These are phyloP conservation scores for Trypanosoma vivax DNA, from an alignment of 208 protist species.

Conservation along the genomic window DNA sequence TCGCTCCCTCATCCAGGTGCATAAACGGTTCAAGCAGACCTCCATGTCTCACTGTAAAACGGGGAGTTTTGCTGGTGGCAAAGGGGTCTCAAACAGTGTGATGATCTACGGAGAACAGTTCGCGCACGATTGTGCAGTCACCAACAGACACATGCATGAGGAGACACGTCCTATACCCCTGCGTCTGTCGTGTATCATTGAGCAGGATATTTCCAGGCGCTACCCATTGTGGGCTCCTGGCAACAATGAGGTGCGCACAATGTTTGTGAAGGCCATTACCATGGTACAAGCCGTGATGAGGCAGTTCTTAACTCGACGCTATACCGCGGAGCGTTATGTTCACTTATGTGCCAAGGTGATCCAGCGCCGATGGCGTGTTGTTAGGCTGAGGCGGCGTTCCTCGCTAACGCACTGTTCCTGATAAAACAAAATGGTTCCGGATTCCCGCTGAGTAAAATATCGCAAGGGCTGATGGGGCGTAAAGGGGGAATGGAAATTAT, in stretches of 20 bases:
- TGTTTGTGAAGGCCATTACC: conserved; percentile 11
- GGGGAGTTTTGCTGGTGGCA: no score
- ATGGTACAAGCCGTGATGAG: conserved; percentile 31
- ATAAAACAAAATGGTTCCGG: no score
- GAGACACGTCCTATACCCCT: conserved; percentile 13
- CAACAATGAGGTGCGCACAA: conserved; percentile 13
- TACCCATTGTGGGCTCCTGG: conserved; percentile 35
- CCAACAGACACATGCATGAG: not conserved
- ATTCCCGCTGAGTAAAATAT: no score
- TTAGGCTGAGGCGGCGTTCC: not conserved
- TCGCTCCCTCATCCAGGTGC: conserved; percentile 22
- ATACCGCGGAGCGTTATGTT: conserved; percentile 20
- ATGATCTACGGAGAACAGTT: not conserved
- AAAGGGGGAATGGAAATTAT: no score
- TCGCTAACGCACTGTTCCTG: no score
- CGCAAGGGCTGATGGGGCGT: no score
- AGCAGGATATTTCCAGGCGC: conserved; percentile 18
- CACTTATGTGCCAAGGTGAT: conserved; percentile 30
- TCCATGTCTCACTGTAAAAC: conserved; percentile 10
- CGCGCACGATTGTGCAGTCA: not conserved
- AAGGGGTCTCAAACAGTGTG: no score
- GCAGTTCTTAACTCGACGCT: conserved; percentile 20
- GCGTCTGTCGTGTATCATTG: conserved; percentile 2
- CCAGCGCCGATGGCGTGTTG: conserved; percentile 26
- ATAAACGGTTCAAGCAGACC: conserved; percentile 7